Conservation (phyloP, 1,284 basidiomycete species). For the Phylloporus gajari region DNA sequence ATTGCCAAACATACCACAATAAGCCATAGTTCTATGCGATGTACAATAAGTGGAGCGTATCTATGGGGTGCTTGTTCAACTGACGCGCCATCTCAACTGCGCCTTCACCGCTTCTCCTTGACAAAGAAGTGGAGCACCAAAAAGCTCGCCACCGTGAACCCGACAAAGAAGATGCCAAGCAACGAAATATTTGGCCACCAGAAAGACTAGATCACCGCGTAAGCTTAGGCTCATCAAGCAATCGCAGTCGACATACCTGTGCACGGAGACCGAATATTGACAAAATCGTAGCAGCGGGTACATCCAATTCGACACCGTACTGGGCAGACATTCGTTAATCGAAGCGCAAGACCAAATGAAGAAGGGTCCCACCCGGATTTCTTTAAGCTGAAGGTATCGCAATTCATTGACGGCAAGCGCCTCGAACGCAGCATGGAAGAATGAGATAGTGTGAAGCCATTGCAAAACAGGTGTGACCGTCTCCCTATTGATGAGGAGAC, state of each 20-base stretch:
- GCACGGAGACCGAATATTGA: conserved; percentile 90
- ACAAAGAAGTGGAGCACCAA: conserved; percentile 88
- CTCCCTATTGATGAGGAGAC: conserved; percentile 93
- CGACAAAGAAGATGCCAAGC: conserved; percentile 84
- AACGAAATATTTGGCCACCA: conserved; percentile 95
- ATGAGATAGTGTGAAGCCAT: conserved; percentile 92
- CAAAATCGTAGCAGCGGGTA: conserved; percentile 92
- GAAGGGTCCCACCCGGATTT: conserved; percentile 75
- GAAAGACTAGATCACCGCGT: conserved; percentile 71
- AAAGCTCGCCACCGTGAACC: conserved; percentile 81
- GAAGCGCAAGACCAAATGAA: neutral
- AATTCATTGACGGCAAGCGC: conserved; percentile 96
- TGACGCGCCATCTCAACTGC: conserved; percentile 9
- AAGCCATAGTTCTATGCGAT: neutral
- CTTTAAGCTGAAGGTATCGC: conserved; percentile 90
- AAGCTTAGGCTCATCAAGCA: conserved; percentile 10
- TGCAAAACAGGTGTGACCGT: conserved; percentile 77
- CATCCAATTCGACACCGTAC: conserved; percentile 94
- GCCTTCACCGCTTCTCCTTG: conserved; percentile 81
- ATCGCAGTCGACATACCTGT: conserved; percentile 57
- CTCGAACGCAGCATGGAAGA: conserved; percentile 99
- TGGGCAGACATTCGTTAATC: conserved; percentile 45
- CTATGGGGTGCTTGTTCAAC: conserved; percentile 9
- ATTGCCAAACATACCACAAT: conserved; percentile 37
- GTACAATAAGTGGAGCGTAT: conserved; percentile 2